Percentiles rank a stretch among this genome's conserved stretches.
phyloP scores from a whole-genome alignment of 345 rosid genomes.

The Microcos paniculata region DNA sequence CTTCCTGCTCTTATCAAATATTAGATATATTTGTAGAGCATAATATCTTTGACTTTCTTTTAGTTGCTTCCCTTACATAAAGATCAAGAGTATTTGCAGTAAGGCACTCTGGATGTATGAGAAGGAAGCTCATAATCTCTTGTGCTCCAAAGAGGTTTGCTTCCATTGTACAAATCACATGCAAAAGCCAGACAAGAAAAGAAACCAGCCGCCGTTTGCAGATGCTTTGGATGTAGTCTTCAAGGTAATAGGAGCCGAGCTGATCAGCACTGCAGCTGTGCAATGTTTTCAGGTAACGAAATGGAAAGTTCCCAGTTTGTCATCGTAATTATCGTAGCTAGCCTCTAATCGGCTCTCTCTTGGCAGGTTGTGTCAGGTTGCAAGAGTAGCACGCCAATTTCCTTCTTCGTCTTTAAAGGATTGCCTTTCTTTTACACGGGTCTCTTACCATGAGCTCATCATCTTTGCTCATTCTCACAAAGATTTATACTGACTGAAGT shows the following conservation, averaged over 20 bases:
- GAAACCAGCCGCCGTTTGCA: background rate
- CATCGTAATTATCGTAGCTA: background rate
- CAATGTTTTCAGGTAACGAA: constrained; percentile 3
- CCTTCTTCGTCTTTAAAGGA: background rate
- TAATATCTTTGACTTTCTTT: background rate
- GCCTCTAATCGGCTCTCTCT: background rate
- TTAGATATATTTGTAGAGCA: constrained; percentile 30
- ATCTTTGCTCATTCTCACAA: constrained; percentile 1
- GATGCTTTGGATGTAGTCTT: background rate
- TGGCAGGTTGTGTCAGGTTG: background rate
- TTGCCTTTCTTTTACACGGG: background rate
- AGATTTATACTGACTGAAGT: background rate
- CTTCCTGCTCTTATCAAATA: constrained; percentile 82
- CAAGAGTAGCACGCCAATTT: background rate
- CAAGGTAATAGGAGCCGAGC: background rate
- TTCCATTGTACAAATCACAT: background rate
- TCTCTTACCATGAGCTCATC: background rate
- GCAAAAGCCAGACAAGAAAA: background rate
- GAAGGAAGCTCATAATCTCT: background rate
- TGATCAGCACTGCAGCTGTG: background rate
- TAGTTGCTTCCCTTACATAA: background rate
- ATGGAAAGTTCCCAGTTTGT: background rate
- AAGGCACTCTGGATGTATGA: background rate
- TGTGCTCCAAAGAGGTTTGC: background rate
- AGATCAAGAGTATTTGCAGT: background rate